Evolutionary conservation across 805 yeast genomes (phyloP), one percentile per base, ranked within the genome.

Genomic region (Yarrowia alimentaria): DNA sequence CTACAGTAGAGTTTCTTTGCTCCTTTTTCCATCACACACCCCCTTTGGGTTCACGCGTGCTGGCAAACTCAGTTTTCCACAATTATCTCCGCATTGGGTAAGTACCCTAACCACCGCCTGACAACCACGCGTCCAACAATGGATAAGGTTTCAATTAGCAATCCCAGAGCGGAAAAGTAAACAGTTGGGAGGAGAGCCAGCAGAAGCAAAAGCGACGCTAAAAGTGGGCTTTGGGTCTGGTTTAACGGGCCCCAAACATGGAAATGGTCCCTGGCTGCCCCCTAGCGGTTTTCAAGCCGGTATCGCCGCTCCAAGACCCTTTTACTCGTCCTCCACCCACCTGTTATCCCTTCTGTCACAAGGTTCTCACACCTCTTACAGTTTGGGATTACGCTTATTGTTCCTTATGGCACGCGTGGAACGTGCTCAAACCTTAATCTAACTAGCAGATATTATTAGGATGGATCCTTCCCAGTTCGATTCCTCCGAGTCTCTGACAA

Each of bases 141-240:
- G 25, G 43, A 37, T 24, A 12, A 19, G 12, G 33, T 40, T 37
- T 40, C 47, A 26, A 40, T 40, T 40, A 40, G 33, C 47, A 26
- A 40, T 26, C 47, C 47, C 47, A 40, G 47, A 13, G 14, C 12
- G 47, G 47, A 40, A 40, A 28, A 28, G 47, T 40, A 40, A 40
- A 40, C 47, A 37, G 43, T 24, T 24, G 33, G 25, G 47, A 19
- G 24, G 24, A 29, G 19, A 18, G 24, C 24, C n/a, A n/a, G n/a
- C n/a, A n/a, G n/a, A n/a, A n/a, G n/a, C n/a, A n/a, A n/a, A n/a
- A n/a, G n/a, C n/a, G n/a, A n/a, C n/a, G n/a, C n/a, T n/a, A 6
- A 17, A 20, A 8, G 19, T 6, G 16, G 8, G 6, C n/a, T 3
- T 1, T n/a, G 4, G 29, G 30, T 9, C 21, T 5, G 26, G 26